These are phyloP conservation scores for Tricholomella constricta DNA, from an alignment of 768 basidiomycete species.

Conservation along the genomic window DNA sequence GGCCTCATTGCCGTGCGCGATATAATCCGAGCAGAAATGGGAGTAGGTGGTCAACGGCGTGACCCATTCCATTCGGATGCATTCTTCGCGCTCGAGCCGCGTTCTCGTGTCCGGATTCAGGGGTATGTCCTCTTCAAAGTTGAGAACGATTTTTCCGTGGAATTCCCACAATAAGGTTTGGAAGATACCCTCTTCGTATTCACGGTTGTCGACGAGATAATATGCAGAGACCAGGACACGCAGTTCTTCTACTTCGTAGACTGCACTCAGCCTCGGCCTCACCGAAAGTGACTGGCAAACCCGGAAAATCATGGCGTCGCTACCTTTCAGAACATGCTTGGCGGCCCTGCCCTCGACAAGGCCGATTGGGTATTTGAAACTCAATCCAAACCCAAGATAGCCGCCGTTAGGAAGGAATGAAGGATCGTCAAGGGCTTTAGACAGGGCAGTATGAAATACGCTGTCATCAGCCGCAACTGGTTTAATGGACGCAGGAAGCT, in stretches of 20 bases:
- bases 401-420: slow-evolving; percentile 42
- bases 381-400: slow-evolving; percentile 40
- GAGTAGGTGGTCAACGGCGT: slow-evolving; percentile 1
- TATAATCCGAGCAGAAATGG: background rate
- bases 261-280: background rate
- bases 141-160: background rate
- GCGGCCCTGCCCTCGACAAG: slow-evolving; percentile 6
- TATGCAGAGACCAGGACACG: background rate
- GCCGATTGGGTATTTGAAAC: slow-evolving; percentile 36
- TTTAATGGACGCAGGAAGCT: background rate
- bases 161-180: background rate
- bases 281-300: slow-evolving; percentile 13
- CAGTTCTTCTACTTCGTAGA: background rate
- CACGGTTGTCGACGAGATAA: background rate
- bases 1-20: slow-evolving; percentile 7
- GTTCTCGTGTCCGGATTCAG: too few relatives aligned
- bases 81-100: background rate
- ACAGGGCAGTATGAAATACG: slow-evolving; percentile 13
- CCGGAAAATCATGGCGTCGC: slow-evolving; percentile 24
- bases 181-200: background rate
- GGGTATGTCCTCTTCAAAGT: background rate
- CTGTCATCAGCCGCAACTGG: slow-evolving; percentile 13
- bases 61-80: background rate
- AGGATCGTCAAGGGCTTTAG: slow-evolving; percentile 30
- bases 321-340: slow-evolving; percentile 26